Evolutionary conservation across 495 filamentous ascomycete species (phyloP), one percentile per base, ranked within the genome.

Genomic region (Arthonia radiata): DNA sequence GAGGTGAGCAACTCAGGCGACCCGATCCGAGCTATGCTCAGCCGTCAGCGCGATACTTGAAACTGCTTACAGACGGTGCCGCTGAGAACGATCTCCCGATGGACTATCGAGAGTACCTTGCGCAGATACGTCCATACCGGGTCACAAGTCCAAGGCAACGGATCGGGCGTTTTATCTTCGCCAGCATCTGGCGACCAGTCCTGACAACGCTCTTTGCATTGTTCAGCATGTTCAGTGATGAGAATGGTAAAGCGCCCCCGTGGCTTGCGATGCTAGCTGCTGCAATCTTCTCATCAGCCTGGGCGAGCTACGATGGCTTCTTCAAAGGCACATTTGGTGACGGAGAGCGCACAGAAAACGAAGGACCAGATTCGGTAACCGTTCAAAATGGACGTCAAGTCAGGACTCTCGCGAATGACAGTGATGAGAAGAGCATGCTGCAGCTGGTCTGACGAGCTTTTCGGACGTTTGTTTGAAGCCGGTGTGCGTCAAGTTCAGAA

Each of bases 301-400:
- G 86, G 86, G 36, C 30, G 33, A 61, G 46, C 29, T 90, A 97
- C 54, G 83, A 93, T 52, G 21, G 7, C 2, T 38, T 69, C 14
- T 76, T 75, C 28, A 62, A 60, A 37, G 37, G 30, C 14, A 8
- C 74, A 0, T 92, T 89, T 53, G 81, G 83, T 16, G 74, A 93
- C 42, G 86, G 86, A 10, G 86, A 93, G 63, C 59, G 74, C 47
- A 86, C 79, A n/a, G n/a, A n/a, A n/a, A n/a, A n/a, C n/a, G n/a
- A n/a, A n/a, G n/a, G n/a, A n/a, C n/a, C n/a, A n/a, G n/a, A n/a
- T n/a, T n/a, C n/a, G n/a, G n/a, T n/a, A n/a, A n/a, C n/a, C n/a
- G n/a, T n/a, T n/a, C n/a, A n/a, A n/a, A n/a, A n/a, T n/a, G n/a
- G n/a, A n/a, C n/a, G n/a, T n/a, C n/a, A n/a, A n/a, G n/a, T n/a